These are phyloP conservation scores for Scleroderma bovista DNA, from an alignment of 768 basidiomycete species.

Conservation along the genomic window DNA sequence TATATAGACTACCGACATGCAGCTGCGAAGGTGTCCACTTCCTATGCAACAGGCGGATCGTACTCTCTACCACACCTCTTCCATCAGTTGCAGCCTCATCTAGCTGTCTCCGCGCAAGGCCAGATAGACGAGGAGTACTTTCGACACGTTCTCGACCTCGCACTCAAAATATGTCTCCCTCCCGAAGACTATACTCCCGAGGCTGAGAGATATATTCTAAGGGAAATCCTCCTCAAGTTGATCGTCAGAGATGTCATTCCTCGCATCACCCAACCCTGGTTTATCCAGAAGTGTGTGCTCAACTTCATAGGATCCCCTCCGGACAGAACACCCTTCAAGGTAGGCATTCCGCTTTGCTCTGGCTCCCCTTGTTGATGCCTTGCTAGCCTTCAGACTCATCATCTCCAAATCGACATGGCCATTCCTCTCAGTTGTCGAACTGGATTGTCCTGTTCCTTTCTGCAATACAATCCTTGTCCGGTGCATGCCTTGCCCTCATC, in stretches of 20 bases:
- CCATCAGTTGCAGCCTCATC: slow-evolving; percentile 79
- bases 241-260: slow-evolving; percentile 64
- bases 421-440: slow-evolving; percentile 40
- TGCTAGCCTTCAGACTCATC: slow-evolving; percentile 16
- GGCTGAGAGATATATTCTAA: slow-evolving; percentile 72
- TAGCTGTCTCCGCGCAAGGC: slow-evolving; percentile 69
- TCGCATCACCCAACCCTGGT: slow-evolving; percentile 84
- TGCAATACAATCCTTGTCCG: slow-evolving; percentile 65
- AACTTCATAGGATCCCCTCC: slow-evolving; percentile 53
- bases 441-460: slow-evolving; percentile 70
- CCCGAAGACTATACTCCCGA: slow-evolving; percentile 68
- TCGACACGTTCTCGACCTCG: slow-evolving; percentile 70
- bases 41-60: slow-evolving; percentile 66
- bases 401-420: slow-evolving; percentile 22
- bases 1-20: slow-evolving; percentile 75
- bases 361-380: background rate
- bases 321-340: slow-evolving; percentile 18
- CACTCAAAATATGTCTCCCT: slow-evolving; percentile 71
- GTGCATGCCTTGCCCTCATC: slow-evolving; percentile 60
- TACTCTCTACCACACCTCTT: slow-evolving; percentile 63
- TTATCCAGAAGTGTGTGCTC: slow-evolving; percentile 67
- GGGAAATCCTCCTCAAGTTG: slow-evolving; percentile 79
- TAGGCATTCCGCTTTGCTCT: background rate
- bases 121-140: slow-evolving; percentile 68
- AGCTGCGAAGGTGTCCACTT: slow-evolving; percentile 51